phyloP scores from a whole-genome alignment of 257 asterid species.

The Nemophila menziesii region DNA sequence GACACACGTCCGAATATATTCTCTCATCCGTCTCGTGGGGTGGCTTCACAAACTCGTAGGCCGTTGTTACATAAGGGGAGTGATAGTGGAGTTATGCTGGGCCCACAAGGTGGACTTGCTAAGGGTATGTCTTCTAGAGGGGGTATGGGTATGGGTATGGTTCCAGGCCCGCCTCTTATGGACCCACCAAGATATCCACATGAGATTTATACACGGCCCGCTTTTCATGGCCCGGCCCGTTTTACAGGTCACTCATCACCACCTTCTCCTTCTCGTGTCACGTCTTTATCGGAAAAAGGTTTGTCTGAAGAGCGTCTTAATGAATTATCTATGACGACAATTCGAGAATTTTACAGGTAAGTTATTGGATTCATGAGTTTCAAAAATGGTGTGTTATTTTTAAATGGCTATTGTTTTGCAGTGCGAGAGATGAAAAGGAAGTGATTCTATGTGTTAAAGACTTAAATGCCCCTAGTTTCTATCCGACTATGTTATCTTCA shows the following conservation, averaged over 20 bases:
- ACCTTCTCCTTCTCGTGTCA: constrained; percentile 1
- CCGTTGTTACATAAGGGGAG: constrained; percentile 9
- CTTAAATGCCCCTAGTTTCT: constrained; percentile 54
- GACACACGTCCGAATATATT: constrained; percentile 12
- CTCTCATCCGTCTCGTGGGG: constrained; percentile 12
- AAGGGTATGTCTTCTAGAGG: constrained; percentile 13
- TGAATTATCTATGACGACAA: constrained; percentile 59
- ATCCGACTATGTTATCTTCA: constrained; percentile 69
- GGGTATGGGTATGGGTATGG: constrained; percentile 12
- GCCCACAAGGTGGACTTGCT: constrained; percentile 13
- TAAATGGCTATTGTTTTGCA: constrained; percentile 14
- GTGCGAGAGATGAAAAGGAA: constrained; percentile 79
- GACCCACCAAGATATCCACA: constrained; percentile 9
- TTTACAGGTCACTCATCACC: constrained; percentile 10
- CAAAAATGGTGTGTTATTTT: neutral
- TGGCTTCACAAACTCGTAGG: constrained; percentile 13
- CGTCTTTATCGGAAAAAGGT: constrained; percentile 34
- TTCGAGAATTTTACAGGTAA: constrained; percentile 81
- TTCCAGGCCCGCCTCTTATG: constrained; percentile 7
- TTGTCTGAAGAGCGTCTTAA: constrained; percentile 46
- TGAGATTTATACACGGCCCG: constrained; percentile 2
- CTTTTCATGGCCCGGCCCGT: constrained; percentile 4
- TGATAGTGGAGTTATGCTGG: constrained; percentile 9
- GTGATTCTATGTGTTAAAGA: constrained; percentile 75
- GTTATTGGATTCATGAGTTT: no score